These are phyloP conservation scores for Pseudogymnoascus sp. DNA, from an alignment of 2,329 filamentous ascomycete genomes.

Conservation along the genomic window DNA sequence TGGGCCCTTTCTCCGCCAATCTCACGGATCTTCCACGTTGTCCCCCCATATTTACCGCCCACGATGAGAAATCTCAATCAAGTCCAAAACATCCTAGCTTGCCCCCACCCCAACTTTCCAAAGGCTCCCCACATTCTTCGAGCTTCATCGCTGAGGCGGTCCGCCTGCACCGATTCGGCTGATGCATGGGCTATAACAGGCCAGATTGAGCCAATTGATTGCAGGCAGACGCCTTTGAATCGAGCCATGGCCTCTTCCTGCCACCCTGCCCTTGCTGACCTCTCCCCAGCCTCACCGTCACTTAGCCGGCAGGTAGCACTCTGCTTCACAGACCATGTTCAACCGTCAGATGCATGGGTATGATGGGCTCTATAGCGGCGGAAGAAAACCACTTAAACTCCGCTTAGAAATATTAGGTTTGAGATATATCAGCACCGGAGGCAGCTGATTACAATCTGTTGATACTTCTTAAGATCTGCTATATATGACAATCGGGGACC, in stretches of 20 bases:
- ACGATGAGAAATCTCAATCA: slow-evolving; percentile 7
- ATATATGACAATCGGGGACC: slow-evolving; percentile 4
- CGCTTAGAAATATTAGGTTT: slow-evolving; percentile 21
- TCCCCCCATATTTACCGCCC: neutral
- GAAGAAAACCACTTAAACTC: slow-evolving; percentile 13
- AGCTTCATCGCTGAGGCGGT: slow-evolving; percentile 6
- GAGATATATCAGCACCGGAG: slow-evolving; percentile 21
- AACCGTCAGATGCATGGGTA: slow-evolving; percentile 7
- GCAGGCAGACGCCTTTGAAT: slow-evolving; percentile 1
- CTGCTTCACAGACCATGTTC: slow-evolving; percentile 6
- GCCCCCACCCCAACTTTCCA: neutral
- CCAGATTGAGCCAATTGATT: slow-evolving; percentile 8
- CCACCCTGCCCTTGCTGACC: slow-evolving; percentile 3
- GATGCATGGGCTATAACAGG: neutral
- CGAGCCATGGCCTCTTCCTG: neutral
- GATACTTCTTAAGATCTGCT: slow-evolving; percentile 5
- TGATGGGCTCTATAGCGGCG: slow-evolving; percentile 4
- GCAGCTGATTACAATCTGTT: slow-evolving; percentile 20
- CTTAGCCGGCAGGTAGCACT: slow-evolving; percentile 6
- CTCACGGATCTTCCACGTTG: neutral
- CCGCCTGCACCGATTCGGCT: slow-evolving; percentile 8
- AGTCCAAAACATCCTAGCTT: slow-evolving; percentile 6
- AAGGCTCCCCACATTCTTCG: neutral
- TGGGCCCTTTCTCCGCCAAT: slow-evolving; percentile 2
- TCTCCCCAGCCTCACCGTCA: slow-evolving; percentile 6